phyloP scores from a whole-genome alignment of 192 early-diverging fungal species.

The Backusella circina region DNA sequence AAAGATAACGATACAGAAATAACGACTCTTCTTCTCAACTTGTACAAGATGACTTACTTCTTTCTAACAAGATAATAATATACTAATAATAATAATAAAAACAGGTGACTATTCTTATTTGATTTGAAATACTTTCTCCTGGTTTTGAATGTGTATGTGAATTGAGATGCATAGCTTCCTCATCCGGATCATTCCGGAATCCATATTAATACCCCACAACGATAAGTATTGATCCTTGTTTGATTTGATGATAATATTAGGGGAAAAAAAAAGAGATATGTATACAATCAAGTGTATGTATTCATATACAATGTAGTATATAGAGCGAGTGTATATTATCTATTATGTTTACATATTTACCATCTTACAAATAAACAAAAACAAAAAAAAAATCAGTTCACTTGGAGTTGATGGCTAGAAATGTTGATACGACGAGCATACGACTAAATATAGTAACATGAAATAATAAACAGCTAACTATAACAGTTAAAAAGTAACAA shows the following conservation, averaged over 20 bases:
- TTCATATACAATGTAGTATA: no score
- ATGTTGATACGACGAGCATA: not conserved
- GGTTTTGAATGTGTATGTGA: not conserved
- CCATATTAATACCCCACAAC: no score
- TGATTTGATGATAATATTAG: no score
- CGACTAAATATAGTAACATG: not conserved
- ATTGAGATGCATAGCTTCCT: not conserved
- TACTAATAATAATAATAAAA: not conserved
- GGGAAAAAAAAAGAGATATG: no score
- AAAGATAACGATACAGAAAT: not conserved
- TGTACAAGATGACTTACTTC: not conserved
- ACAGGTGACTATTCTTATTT: not conserved
- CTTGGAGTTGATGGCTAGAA: not conserved
- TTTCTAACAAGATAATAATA: not conserved
- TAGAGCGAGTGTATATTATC: not conserved
- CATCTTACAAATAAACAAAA: not conserved
- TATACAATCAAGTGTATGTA: no score
- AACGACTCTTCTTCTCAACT: no score
- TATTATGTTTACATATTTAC: not conserved
- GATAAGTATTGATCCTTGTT: no score
- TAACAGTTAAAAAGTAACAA: not conserved
- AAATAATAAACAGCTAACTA: not conserved
- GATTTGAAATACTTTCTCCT: not conserved
- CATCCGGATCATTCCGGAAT: not conserved
- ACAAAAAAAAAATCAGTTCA: not conserved